These are phyloP conservation scores for Neophaeococcomyces aloes DNA, from an alignment of 2,329 filamentous ascomycete species.

Conservation along the genomic window DNA sequence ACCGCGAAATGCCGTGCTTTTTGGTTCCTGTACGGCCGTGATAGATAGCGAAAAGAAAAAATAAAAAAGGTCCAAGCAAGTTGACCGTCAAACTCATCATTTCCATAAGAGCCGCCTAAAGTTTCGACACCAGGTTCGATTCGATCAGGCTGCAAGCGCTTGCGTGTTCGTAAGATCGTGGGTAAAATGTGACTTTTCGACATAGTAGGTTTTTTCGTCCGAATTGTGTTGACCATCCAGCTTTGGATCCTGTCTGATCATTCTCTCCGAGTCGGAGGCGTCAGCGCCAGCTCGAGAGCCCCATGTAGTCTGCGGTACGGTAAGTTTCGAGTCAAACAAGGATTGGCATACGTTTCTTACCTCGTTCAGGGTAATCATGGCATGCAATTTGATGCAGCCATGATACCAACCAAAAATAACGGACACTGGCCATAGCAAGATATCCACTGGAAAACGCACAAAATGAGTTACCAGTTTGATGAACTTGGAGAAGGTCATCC, in stretches of 20 bases:
- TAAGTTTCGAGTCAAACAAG: conserved; percentile 14
- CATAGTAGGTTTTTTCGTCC: conserved; percentile 3
- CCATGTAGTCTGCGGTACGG: conserved; percentile 67
- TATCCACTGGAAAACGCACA: conserved; percentile 68
- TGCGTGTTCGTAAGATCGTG: conserved; percentile 7
- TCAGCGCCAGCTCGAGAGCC: conserved; percentile 88
- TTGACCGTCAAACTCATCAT: too few species aligned
- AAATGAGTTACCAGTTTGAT: conserved; percentile 86
- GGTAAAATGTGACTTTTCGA: conserved; percentile 7
- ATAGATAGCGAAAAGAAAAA: too few species aligned
- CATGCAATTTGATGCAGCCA: conserved; percentile 83
- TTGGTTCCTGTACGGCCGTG: neutral
- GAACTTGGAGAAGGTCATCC: conserved; percentile 82
- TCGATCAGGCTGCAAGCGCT: conserved; percentile 6
- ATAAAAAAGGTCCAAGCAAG: too few species aligned
- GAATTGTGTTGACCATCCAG: conserved; percentile 7
- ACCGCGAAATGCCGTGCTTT: neutral
- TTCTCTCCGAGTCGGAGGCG: conserved; percentile 63
- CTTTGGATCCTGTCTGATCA: conserved; percentile 32
- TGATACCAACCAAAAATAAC: conserved; percentile 89
- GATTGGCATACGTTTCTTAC: conserved; percentile 42
- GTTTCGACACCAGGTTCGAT: neutral
- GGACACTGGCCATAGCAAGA: conserved; percentile 71
- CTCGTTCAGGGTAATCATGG: conserved; percentile 69
- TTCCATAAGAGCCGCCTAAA: too few species aligned